These are phyloP conservation scores for Sapria himalayana DNA, from an alignment of 345 rosid genomes.

Conservation along the genomic window DNA sequence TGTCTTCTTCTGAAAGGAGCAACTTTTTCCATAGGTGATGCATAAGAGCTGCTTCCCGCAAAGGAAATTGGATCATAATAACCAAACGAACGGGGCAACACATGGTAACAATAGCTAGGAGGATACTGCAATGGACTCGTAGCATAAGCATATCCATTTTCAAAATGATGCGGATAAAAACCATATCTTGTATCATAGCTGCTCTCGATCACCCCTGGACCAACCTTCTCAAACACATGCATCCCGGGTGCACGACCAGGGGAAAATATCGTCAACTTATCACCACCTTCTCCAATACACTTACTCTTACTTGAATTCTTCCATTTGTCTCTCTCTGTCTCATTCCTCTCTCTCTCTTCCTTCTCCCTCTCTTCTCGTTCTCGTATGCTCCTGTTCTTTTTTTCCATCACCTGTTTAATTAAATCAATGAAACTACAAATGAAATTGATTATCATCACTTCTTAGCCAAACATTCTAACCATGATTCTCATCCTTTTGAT, in stretches of 20 bases:
- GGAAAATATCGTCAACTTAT: conserved; percentile 71
- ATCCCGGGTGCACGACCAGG: conserved; percentile 77
- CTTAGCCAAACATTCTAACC: too few relatives aligned
- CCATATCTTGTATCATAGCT: conserved; percentile 88
- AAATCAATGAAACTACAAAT: too few relatives aligned
- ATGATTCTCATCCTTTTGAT: too few relatives aligned
- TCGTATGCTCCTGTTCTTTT: too few relatives aligned
- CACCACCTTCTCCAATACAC: conserved; percentile 64
- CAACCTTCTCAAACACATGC: conserved; percentile 52
- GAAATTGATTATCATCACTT: too few relatives aligned
- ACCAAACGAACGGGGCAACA: conserved; percentile 68
- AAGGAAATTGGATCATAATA: conserved; percentile 94
- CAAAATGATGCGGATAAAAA: conserved; percentile 55
- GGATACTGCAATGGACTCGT: conserved; percentile 97
- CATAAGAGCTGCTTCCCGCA: conserved; percentile 69
- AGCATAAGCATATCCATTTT: conserved; percentile 81
- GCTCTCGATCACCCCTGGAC: conserved; percentile 57
- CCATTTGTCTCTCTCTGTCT: too few relatives aligned
- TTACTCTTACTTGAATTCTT: too few relatives aligned
- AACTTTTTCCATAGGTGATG: conserved; percentile 82
- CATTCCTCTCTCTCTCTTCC: too few relatives aligned
- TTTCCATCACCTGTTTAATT: too few relatives aligned
- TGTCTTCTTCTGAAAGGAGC: conserved; percentile 60
- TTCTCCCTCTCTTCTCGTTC: too few relatives aligned
- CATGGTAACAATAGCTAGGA: conserved; percentile 48